Evolutionary conservation across 257 asterid genomes (phyloP).

Genomic region (Capsicum pubescens): DNA sequence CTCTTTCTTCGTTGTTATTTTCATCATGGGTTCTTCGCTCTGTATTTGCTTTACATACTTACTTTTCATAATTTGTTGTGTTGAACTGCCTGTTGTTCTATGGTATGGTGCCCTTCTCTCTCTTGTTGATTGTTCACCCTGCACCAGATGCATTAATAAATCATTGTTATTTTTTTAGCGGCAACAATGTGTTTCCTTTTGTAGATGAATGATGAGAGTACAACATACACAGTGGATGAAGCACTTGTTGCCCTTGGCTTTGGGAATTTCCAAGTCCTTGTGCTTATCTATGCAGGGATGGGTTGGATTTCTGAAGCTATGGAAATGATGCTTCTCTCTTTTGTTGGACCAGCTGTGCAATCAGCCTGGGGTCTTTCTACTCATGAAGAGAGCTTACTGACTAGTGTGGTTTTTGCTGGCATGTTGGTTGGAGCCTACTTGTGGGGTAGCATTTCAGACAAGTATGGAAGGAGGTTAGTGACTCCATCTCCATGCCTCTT

Average conservation of each 20-base stretch:
- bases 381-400: constrained; percentile 66
- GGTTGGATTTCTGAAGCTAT: constrained; percentile 83
- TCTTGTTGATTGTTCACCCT: background rate
- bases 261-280: constrained; percentile 68
- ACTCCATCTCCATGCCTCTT: background rate
- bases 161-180: background rate
- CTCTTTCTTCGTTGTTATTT: no score
- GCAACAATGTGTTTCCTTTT: background rate
- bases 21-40: no score
- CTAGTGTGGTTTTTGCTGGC: constrained; percentile 72
- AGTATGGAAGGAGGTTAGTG: constrained; percentile 70
- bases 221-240: constrained; percentile 66
- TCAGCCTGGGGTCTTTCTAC: constrained; percentile 76
- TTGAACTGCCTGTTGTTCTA: background rate
- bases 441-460: constrained; percentile 80
- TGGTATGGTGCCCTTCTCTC: background rate
- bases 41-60: no score
- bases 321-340: constrained; percentile 88
- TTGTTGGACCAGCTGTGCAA: constrained; percentile 79
- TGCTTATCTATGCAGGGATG: constrained; percentile 76
- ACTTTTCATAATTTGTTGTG: background rate
- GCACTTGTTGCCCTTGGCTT: constrained; percentile 71
- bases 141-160: background rate
- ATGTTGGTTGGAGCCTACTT: constrained; percentile 76
- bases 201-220: constrained; percentile 63